Conservation (phyloP, 2,329 filamentous ascomycete genomes). For the Harringtonia lauricola region DNA sequence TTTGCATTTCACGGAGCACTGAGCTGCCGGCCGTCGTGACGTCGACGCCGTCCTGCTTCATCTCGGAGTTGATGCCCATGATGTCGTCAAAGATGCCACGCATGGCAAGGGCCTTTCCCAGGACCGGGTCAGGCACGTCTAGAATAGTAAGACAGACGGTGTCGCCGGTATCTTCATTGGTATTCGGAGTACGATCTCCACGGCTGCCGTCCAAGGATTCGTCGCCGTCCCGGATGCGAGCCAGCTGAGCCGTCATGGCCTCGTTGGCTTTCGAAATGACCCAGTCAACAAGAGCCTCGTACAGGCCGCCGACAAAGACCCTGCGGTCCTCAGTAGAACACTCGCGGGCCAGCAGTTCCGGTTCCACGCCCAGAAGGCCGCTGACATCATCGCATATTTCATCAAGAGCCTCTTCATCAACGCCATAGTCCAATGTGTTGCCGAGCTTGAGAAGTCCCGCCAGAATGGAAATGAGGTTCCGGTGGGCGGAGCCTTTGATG, state of each 20-base stretch:
- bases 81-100: conserved; percentile 86
- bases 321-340: conserved; percentile 78
- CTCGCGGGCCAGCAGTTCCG: conserved; percentile 66
- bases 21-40: conserved; percentile 65
- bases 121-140: conserved; percentile 66
- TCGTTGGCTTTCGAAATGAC: conserved; percentile 82
- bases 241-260: conserved; percentile 68
- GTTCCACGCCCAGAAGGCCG: conserved; percentile 74
- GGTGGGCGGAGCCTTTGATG: conserved; percentile 75
- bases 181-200: conserved; percentile 51
- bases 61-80: conserved; percentile 90
- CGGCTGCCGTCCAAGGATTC: conserved; percentile 53
- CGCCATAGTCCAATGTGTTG: conserved; percentile 72
- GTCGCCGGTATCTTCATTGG: conserved; percentile 62
- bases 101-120: conserved; percentile 83
- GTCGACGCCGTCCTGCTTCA: conserved; percentile 91
- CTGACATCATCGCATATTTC: conserved; percentile 85
- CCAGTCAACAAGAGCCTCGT: conserved; percentile 92
- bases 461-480: conserved; percentile 75
- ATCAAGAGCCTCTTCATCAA: conserved; percentile 77
- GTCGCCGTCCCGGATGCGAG: conserved; percentile 51
- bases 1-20: conserved; percentile 77
- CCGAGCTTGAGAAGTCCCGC: conserved; percentile 85
- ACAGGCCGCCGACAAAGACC: conserved; percentile 73
- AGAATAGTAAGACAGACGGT: conserved; percentile 84